Evolutionary conservation across 768 basidiomycete species (phyloP).

Genomic region (Amanita exitialis): DNA sequence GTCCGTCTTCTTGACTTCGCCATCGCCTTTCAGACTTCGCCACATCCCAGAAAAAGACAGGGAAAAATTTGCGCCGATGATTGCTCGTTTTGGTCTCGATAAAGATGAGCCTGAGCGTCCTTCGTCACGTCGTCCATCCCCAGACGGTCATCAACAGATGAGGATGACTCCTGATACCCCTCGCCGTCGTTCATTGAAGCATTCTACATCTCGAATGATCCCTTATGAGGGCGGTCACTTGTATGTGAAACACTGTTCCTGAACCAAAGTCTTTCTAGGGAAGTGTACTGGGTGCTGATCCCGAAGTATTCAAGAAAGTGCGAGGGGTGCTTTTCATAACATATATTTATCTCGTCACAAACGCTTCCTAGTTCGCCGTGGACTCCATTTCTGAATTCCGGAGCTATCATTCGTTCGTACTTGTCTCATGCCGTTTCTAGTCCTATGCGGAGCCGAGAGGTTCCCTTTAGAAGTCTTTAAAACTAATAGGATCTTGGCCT

Average conservation of each 20-base stretch:
- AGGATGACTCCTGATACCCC: not conserved
- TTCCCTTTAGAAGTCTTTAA: too few relatives aligned
- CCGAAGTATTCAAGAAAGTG: too few relatives aligned
- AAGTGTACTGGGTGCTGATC: too few relatives aligned
- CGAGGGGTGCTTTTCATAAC: not conserved
- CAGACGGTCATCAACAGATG: not conserved
- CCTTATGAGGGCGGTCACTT: not conserved
- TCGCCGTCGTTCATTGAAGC: not conserved
- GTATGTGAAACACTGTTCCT: not conserved
- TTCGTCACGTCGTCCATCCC: not conserved
- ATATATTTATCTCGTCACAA: not conserved
- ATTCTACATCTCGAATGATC: not conserved
- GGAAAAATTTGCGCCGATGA: not conserved
- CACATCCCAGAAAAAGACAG: not conserved
- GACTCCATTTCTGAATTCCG: too few relatives aligned
- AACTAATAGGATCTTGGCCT: too few relatives aligned
- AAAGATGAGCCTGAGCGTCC: not conserved
- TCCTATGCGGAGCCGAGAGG: too few relatives aligned
- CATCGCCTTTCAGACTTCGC: not conserved
- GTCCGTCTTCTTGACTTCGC: not conserved
- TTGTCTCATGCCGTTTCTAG: not conserved
- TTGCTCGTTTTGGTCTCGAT: not conserved
- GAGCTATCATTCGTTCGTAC: not conserved
- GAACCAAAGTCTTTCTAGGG: not conserved
- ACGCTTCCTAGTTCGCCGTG: too few relatives aligned